Evolutionary conservation across 2,329 filamentous ascomycete genomes (phyloP).

Genomic region (Alternaria infectoria): DNA sequence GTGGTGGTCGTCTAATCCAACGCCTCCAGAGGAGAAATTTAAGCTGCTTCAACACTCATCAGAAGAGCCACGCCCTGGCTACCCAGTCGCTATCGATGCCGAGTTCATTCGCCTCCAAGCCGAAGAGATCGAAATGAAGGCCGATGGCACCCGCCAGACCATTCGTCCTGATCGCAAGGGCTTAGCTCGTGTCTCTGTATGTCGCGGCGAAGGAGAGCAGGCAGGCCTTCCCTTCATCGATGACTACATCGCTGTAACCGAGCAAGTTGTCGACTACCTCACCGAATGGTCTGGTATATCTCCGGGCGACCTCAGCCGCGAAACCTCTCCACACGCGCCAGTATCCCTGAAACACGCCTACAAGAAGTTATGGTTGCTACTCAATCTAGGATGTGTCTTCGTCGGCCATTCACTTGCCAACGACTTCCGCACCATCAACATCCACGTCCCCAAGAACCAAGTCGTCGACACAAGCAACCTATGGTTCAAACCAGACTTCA

Average conservation of each 20-base stretch:
- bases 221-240: conserved; percentile 92
- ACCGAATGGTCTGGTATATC: conserved; percentile 94
- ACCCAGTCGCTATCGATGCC: conserved; percentile 87
- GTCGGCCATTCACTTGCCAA: conserved; percentile 92
- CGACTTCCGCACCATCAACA: conserved; percentile 98
- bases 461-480: conserved; percentile 94
- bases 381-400: conserved; percentile 93
- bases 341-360: conserved; percentile 90
- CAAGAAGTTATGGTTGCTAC: conserved; percentile 96
- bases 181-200: conserved; percentile 88
- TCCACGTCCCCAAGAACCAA: conserved; percentile 87
- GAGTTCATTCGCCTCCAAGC: conserved; percentile 94
- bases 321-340: conserved; percentile 79
- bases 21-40: conserved; percentile 62
- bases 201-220: conserved; percentile 77
- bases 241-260: conserved; percentile 91
- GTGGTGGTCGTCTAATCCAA: conserved; percentile 62
- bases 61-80: conserved; percentile 74
- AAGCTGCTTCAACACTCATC: conserved; percentile 61
- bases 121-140: conserved; percentile 94
- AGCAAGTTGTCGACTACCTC: conserved; percentile 92
- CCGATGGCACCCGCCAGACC: conserved; percentile 88
- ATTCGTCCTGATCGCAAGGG: conserved; percentile 90
- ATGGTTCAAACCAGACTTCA: conserved; percentile 80
- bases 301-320: conserved; percentile 80